Percentiles rank a stretch among this genome's conserved stretches.
These are phyloP conservation scores for Priceomyces castillae DNA, from an alignment of 805 yeast species.

Conservation along the genomic window DNA sequence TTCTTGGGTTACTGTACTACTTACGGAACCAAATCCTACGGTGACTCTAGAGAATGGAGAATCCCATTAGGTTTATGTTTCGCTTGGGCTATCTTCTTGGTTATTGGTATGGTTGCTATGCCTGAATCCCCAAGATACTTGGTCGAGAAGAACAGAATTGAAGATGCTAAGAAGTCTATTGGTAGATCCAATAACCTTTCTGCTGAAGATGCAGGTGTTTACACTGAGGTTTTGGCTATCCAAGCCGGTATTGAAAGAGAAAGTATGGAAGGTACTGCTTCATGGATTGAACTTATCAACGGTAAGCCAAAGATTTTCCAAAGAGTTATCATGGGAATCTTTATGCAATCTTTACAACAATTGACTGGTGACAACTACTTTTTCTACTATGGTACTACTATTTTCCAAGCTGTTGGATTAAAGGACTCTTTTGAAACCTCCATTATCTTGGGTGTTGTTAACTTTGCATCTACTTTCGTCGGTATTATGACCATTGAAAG, in stretches of 20 bases:
- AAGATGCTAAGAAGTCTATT: constrained; percentile 54
- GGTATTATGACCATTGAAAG: constrained; percentile 50
- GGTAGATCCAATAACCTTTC: constrained; percentile 58
- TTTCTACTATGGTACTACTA: constrained; percentile 59
- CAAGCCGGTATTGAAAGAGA: constrained; percentile 64
- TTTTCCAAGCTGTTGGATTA: constrained; percentile 51
- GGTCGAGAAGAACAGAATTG: constrained; percentile 47
- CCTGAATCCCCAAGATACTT: constrained; percentile 72
- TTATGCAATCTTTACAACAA: constrained; percentile 60
- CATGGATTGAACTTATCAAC: constrained; percentile 60
- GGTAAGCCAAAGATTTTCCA: constrained; percentile 62
- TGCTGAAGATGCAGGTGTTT: constrained; percentile 52
- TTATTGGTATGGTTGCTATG: constrained; percentile 52
- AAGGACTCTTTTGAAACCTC: constrained; percentile 56
- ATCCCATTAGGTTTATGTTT: constrained; percentile 58
- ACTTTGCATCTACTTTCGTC: constrained; percentile 53
- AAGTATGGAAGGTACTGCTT: constrained; percentile 58
- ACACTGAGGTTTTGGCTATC: constrained; percentile 51
- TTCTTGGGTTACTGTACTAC: constrained; percentile 67
- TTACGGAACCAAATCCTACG: constrained; percentile 56
- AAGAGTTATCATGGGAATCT: constrained; percentile 56
- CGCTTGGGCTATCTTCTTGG: constrained; percentile 51
- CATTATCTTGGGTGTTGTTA: constrained; percentile 52
- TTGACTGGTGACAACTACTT: constrained; percentile 62
- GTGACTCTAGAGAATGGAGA: constrained; percentile 61